Conservation (phyloP, 345 rosid species). For the Sonneratia alba region DNA sequence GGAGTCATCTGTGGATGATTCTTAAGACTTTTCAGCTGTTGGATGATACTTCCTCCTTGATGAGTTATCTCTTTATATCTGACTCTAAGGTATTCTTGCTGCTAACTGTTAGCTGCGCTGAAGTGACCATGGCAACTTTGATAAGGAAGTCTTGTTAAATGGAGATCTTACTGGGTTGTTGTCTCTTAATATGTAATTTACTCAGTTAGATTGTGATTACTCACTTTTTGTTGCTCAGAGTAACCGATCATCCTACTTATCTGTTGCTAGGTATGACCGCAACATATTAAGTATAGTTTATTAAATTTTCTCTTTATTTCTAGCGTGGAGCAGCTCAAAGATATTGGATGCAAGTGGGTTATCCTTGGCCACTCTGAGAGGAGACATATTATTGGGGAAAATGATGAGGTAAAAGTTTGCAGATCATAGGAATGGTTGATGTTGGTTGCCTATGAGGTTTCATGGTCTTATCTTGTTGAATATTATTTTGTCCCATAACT, state of each 20-base stretch:
- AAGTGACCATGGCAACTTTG: too few relatives aligned
- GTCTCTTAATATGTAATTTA: background rate
- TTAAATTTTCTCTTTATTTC: slow-evolving; percentile 7
- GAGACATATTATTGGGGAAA: slow-evolving; percentile 89
- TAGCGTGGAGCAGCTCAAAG: slow-evolving; percentile 90
- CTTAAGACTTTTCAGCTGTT: background rate
- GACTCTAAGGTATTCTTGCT: too few relatives aligned
- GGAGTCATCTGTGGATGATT: background rate
- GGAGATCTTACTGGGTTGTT: background rate
- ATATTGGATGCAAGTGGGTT: slow-evolving; percentile 93
- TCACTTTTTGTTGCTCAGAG: background rate
- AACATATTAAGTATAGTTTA: background rate
- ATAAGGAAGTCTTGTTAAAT: background rate
- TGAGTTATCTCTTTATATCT: background rate
- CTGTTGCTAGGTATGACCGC: background rate
- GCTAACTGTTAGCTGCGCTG: too few relatives aligned
- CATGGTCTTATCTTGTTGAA: background rate
- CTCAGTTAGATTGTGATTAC: background rate
- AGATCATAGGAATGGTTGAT: background rate
- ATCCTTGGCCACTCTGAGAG: slow-evolving; percentile 97
- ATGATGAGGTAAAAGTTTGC: slow-evolving; percentile 50
- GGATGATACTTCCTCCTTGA: background rate
- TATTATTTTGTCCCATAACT: background rate
- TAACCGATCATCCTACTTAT: background rate
- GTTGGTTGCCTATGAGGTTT: background rate